A percentile compares a stretch with the other conserved stretches of the same genome.
Conservation (phyloP, 164 flowering plant species). For the Protea cynaroides region DNA sequence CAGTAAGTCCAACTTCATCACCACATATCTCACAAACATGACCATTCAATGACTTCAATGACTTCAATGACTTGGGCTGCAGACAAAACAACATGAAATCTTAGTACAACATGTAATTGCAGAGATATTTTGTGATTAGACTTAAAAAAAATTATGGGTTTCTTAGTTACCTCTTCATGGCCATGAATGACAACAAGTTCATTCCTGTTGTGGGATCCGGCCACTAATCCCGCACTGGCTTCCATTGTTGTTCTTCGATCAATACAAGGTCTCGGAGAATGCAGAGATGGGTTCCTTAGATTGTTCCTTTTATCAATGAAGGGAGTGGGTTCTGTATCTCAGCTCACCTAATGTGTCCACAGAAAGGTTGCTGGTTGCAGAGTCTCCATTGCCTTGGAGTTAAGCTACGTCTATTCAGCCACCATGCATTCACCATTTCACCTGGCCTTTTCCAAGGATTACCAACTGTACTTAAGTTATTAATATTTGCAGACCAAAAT, state of each 20-base stretch:
- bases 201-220: too few species aligned
- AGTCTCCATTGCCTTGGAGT: conserved; percentile 90
- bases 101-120: too few species aligned
- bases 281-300: background rate
- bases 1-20: too few species aligned
- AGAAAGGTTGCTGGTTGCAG: conserved; percentile 55
- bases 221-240: too few species aligned
- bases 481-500: background rate
- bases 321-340: conserved; percentile 2
- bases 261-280: conserved; percentile 1
- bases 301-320: conserved; percentile 21
- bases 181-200: too few species aligned
- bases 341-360: conserved; percentile 27
- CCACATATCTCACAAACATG: too few species aligned
- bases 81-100: too few species aligned
- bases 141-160: too few species aligned
- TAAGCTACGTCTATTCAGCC: conserved; percentile 61
- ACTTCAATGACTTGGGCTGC: too few species aligned
- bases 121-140: too few species aligned
- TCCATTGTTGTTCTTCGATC: conserved; percentile 4
- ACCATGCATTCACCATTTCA: conserved; percentile 23
- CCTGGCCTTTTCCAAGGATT: conserved; percentile 8
- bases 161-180: too few species aligned
- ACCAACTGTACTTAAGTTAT: background rate
- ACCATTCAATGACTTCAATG: too few species aligned